Evolutionary conservation across 306 rosid species (phyloP), one percentile per base, ranked within the genome.

Genomic region (Casuarina cunninghamiana): DNA sequence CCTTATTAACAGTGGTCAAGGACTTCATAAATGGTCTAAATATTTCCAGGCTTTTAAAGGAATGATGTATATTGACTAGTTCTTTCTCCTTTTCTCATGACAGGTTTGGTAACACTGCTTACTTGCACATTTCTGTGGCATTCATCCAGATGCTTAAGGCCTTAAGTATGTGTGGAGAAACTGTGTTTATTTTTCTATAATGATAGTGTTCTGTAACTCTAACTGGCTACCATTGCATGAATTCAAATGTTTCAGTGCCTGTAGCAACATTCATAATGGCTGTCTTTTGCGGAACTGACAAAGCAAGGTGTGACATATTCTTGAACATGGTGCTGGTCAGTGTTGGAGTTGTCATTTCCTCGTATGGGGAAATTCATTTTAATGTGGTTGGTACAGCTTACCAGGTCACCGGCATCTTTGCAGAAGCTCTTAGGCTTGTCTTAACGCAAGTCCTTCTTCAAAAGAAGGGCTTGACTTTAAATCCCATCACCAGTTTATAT

Each of bases 91-190:
- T 50, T 16, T 54, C 51, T 71, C 69, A 78, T 75, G 69, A 58
- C 81, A 96, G 99, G 99, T 93, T 96, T 86, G 99, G 99, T 51
- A 96, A 96, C 87, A 93, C 99, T 15, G 98, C 98, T 48, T 96
- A 91, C 85, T 87, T 96, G 87, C 93, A 87, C 84, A 96, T 96
- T 63, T 96, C 99, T 77, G 99, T 96, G 87, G 97, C 99, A 77
- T 95, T 95, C 86, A 95, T 95, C 84, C 99, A 95, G 88, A 95
- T 95, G 99, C 99, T 95, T 77, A 95, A 95, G 82, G 99, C 98
- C 78, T 83, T 90, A 72, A 93, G 98, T 93, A 90, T 49, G 97
- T 82, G 62, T 69, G 77, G 49, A 75, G 62, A 57, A 79, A 49
- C 79, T 75, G 77, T 26, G 2, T 35, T 17, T 75, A 49, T 77